These are phyloP conservation scores for Blastocystis sp. DNA, from an alignment of 352 stramenopile species.

Conservation along the genomic window DNA sequence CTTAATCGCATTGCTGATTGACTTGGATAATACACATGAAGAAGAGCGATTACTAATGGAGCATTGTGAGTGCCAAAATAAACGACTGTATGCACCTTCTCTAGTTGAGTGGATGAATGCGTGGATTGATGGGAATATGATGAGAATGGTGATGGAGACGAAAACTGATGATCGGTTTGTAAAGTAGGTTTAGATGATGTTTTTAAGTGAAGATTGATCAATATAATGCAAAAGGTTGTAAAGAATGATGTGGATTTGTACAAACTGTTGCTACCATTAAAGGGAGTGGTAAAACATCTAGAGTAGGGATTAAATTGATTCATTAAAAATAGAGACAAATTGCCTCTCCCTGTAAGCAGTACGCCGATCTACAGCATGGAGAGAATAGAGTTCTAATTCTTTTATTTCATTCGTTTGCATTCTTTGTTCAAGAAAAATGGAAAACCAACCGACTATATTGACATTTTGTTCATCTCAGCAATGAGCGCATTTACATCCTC, in stretches of 20 bases:
- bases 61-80: not conserved
- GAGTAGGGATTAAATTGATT: not conserved
- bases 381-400: conserved; percentile 35
- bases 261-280: not conserved
- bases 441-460: conserved; percentile 37
- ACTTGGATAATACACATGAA: not conserved
- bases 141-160: conserved; percentile 18
- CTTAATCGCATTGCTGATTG: not conserved
- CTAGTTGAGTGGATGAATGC: conserved; percentile 23
- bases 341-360: not conserved
- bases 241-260: conserved; percentile 9
- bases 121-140: not conserved
- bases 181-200: not conserved
- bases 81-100: not conserved
- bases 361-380: conserved; percentile 15
- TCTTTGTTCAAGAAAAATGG: conserved; percentile 13
- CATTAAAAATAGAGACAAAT: conserved; percentile 12
- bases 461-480: conserved; percentile 46
- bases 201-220: not conserved
- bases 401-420: conserved; percentile 3
- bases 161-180: conserved; percentile 10
- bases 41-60: not conserved
- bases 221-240: not conserved
- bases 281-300: conserved; percentile 12
- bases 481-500: not conserved